Evolutionary conservation across 345 rosid species (phyloP), one percentile per base, ranked within the genome.

Genomic region (Camelina hispida): DNA sequence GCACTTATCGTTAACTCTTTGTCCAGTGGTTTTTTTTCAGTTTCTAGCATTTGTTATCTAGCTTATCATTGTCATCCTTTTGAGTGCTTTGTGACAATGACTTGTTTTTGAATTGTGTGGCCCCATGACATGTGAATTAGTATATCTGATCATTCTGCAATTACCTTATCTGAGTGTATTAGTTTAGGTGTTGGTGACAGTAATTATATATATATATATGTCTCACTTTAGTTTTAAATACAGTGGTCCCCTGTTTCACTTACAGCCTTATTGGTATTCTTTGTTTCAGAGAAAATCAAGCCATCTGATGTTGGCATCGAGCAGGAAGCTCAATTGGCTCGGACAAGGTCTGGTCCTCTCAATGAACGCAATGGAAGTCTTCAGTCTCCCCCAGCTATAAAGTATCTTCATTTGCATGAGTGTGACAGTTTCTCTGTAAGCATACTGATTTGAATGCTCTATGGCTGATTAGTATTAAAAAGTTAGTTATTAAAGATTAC

Each of bases 261-360:
- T 64, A 38, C 63, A 74, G 47, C 56, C 37, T 18, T 25, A 22
- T 9, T 65, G 69, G 54, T 68, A 57, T 62, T 63, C 74, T 20
- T 59, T 68, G 34, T 80, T 83, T 72, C 96, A 94, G 99, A 94
- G 73, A 88, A 87, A 85, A 88, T 94, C 81, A 94, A 87, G 88
- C 97, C 99, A 53, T 86, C 97, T 76, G 91, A 92, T 80, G 96
- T 94, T 78, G 99, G 97, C 66, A 88, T 94, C 6, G 99, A 92
- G 73, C 93, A 87, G 79, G 98, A 96, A 77, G 95, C 93, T 3
- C 99, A 96, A 63, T 64, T 84, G 75, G 89, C 84, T 13, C 96
- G 90, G 15, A 71, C 77, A 55, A 85, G 93, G 98, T 57, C 87
- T 40, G 88, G 82, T 79, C 80, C 83, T 69, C 62, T 80, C 66